Base-by-base conservation (phyloP, 768 basidiomycete genomes). In the Leccinum boreale region DNA sequence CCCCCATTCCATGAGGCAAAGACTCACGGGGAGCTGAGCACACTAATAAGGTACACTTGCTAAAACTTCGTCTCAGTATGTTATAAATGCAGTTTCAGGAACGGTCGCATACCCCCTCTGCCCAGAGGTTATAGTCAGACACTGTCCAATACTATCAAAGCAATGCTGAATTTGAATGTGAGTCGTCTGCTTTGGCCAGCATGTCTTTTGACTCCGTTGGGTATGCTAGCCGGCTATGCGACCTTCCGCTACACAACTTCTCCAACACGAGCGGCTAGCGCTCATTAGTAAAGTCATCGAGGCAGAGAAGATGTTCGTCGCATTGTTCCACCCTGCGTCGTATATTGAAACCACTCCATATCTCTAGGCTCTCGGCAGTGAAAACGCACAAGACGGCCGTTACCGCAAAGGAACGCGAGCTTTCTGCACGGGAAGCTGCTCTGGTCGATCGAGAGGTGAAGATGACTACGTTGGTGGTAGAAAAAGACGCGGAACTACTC, bases 1-100 rank as follows among this genome's bases (percentile, higher is more conserved):
- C 94, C 94, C 0, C 94, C 94, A 5, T 97, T 97, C 68, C 89
- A 94, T 64, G 92, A 92, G 72, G 93, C 94, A 1, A 89, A 92
- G 71, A 95, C 94, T 0, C 92, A 95, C 59, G 79, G 83, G 2
- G 93, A 96, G 67, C 79, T 96, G 11, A 90, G 88, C 57, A 86
- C 87, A 57, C 81, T 86, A 58, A 90, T 97, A 68, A 80, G 90
- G 89, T 87, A 42, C 12, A 81, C 68, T n/a, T n/a, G 4, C 29
- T 17, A 14, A 4, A 26, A 5, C 17, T n/a, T 2, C 53, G 8
- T 14, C 26, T 45, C 2, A 7, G 21, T 3, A n/a, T 46, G 15
- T 19, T 36, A 29, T 47, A 9, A 39, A 50, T 39, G 3, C 14
- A 11, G 26, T 31, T 1, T 33, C 60, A 90, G 89, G 64, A 92